phyloP scores from a whole-genome alignment of 768 basidiomycete species.

The Trametes cingulata region DNA sequence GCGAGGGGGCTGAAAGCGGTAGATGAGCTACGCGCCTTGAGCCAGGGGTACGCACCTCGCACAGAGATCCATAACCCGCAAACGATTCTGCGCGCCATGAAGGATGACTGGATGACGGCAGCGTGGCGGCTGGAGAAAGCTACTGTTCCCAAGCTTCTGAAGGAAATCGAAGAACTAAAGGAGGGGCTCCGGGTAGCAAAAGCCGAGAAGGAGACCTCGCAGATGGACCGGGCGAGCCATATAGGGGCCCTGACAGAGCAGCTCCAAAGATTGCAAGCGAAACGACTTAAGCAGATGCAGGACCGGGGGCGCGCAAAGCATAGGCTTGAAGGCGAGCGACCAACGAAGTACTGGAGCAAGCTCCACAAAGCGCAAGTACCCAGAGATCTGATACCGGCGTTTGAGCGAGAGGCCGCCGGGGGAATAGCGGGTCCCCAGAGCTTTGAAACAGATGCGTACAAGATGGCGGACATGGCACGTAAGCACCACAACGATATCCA shows the following conservation, averaged over 20 bases:
- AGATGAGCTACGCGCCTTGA: neutral
- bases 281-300: neutral
- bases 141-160: neutral
- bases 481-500: neutral
- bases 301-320: neutral
- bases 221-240: neutral
- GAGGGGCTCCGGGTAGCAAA: neutral
- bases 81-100: neutral
- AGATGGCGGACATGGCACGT: neutral
- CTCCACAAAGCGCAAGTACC: neutral
- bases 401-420: neutral
- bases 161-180: neutral
- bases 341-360: conserved; percentile 2
- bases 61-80: neutral
- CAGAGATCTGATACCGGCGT: neutral
- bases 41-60: neutral
- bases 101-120: neutral
- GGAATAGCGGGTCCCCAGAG: too few species aligned
- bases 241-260: neutral
- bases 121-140: neutral
- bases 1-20: neutral
- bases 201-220: too few species aligned
- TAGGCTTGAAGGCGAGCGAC: neutral
- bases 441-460: neutral
- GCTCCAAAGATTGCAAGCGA: neutral